These are phyloP conservation scores for Kluyveromyces aestuarii DNA, from an alignment of 805 yeast species.

Conservation along the genomic window DNA sequence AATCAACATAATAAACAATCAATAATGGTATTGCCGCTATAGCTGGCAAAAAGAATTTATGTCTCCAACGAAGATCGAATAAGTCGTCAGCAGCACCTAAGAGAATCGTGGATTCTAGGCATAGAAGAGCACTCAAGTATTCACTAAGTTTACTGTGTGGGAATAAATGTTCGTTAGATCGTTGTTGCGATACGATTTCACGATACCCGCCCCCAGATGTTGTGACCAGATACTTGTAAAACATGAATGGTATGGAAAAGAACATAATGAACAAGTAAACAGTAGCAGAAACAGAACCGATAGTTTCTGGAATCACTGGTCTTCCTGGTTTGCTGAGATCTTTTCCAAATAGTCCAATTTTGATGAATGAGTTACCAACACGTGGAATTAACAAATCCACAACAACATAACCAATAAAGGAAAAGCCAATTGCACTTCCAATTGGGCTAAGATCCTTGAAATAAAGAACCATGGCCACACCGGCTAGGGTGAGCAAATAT, in stretches of 20 bases:
- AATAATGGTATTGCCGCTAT: constrained; percentile 87
- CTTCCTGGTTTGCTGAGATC: constrained; percentile 71
- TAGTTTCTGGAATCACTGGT: constrained; percentile 78
- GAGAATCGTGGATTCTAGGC: constrained; percentile 73
- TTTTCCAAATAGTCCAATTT: constrained; percentile 75
- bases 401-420: constrained; percentile 53
- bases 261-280: constrained; percentile 76
- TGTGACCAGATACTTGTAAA: constrained; percentile 62
- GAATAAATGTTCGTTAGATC: constrained; percentile 31
- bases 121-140: constrained; percentile 74
- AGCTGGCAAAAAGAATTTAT: constrained; percentile 92
- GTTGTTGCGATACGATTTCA: constrained; percentile 14
- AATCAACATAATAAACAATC: constrained; percentile 87
- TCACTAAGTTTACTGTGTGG: constrained; percentile 81
- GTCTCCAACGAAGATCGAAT: constrained; percentile 95
- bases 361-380: constrained; percentile 55
- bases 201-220: constrained; percentile 55
- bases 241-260: constrained; percentile 79
- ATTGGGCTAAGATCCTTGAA: constrained; percentile 15
- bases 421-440: constrained; percentile 53
- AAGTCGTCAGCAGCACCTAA: constrained; percentile 90
- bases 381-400: constrained; percentile 59
- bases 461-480: neutral
- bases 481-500: neutral
- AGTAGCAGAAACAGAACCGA: constrained; percentile 84